Percentiles rank a stretch among this genome's conserved stretches.
phyloP scores from a whole-genome alignment of 2,329 filamentous ascomycete genomes.

The Neonectria sp. region DNA sequence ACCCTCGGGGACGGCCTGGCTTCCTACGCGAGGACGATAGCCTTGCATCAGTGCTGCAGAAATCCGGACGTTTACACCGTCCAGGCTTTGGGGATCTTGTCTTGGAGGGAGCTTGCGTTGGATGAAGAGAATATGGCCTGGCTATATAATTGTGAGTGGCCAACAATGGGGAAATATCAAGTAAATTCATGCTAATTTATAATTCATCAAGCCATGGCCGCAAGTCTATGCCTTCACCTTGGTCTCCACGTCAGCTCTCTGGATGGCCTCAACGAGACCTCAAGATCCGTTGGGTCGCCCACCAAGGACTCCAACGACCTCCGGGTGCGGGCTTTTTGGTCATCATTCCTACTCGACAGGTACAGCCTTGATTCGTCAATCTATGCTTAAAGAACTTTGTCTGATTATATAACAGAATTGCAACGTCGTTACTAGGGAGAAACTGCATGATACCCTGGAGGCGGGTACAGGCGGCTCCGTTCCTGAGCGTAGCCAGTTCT shows the following conservation, averaged over 20 bases:
- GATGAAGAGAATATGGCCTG: slow-evolving; percentile 22
- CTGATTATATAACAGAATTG: too few relatives aligned
- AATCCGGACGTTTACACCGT: not conserved
- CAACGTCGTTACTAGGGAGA: slow-evolving; percentile 5
- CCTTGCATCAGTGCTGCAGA: not conserved
- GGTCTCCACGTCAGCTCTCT: slow-evolving; percentile 15
- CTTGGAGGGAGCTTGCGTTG: slow-evolving; percentile 13
- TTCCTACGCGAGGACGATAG: not conserved
- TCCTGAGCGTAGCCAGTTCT: not conserved
- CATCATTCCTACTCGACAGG: slow-evolving; percentile 3
- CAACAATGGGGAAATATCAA: not conserved
- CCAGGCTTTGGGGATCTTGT: slow-evolving; percentile 3
- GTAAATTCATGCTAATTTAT: not conserved
- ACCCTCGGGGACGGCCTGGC: not conserved
- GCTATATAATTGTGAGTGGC: slow-evolving; percentile 22
- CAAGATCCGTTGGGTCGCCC: not conserved
- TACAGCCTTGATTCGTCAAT: too few relatives aligned
- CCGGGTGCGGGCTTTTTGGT: slow-evolving; percentile 7
- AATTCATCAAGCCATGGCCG: slow-evolving; percentile 6
- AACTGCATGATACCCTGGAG: slow-evolving; percentile 23
- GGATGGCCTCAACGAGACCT: not conserved
- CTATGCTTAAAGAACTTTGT: too few relatives aligned
- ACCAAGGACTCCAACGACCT: not conserved
- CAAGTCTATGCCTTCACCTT: slow-evolving; percentile 16
- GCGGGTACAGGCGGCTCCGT: slow-evolving; percentile 5